Percentiles rank a stretch among this genome's conserved stretches.
Evolutionary conservation across 2,329 filamentous ascomycete species (phyloP).

Genomic region (Sarocladiaceae sp.): DNA sequence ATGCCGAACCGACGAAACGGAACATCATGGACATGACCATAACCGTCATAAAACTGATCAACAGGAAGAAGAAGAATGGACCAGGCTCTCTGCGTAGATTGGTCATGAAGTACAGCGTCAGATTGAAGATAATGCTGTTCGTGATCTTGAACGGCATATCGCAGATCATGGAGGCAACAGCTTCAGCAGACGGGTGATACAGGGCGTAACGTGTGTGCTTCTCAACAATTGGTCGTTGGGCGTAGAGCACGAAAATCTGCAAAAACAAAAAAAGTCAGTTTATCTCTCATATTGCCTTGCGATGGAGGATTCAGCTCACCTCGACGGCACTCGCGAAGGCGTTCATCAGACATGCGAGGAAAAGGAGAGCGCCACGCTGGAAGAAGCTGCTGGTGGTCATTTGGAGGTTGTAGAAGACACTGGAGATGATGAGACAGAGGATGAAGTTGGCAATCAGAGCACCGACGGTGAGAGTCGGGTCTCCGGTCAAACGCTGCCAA

Average conservation of each 20-base stretch:
- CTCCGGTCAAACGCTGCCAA: slow-evolving; percentile 68
- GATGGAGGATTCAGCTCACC: slow-evolving; percentile 31
- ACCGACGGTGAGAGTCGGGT: slow-evolving; percentile 67
- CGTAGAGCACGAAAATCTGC: slow-evolving; percentile 75
- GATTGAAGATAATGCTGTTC: slow-evolving; percentile 8
- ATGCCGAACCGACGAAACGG: slow-evolving; percentile 70
- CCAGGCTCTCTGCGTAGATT: slow-evolving; percentile 10
- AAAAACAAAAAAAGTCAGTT: slow-evolving; percentile 12
- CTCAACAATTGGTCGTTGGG: slow-evolving; percentile 86
- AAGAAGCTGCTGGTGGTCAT: slow-evolving; percentile 67
- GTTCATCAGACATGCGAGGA: slow-evolving; percentile 84
- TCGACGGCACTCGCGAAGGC: slow-evolving; percentile 76
- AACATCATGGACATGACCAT: slow-evolving; percentile 83
- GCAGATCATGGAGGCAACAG: slow-evolving; percentile 77
- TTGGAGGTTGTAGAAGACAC: slow-evolving; percentile 75
- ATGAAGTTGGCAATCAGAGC: slow-evolving; percentile 65
- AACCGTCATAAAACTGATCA: slow-evolving; percentile 68
- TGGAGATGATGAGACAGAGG: slow-evolving; percentile 71
- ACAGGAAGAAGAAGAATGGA: slow-evolving; percentile 45
- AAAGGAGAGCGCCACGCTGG: slow-evolving; percentile 70
- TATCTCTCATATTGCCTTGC: too few species aligned
- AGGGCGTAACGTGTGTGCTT: slow-evolving; percentile 83
- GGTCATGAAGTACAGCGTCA: slow-evolving; percentile 11
- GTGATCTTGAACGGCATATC: slow-evolving; percentile 71
- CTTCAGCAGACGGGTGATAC: slow-evolving; percentile 85